Percentiles rank a stretch among this genome's conserved stretches.
These are phyloP conservation scores for Candida maesae DNA, from an alignment of 805 yeast genomes.

Conservation along the genomic window DNA sequence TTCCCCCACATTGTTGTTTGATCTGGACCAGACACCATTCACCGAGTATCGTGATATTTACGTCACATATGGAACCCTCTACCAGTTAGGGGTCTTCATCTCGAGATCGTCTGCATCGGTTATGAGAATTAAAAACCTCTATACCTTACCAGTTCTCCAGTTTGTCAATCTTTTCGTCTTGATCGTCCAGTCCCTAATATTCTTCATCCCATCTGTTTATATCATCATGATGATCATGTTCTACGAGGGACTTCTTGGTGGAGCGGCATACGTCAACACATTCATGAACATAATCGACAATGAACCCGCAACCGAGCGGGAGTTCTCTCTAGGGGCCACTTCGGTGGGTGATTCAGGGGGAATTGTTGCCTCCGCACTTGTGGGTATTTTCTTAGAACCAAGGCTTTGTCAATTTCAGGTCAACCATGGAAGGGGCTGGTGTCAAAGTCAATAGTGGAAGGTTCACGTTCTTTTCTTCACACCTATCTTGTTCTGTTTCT, in stretches of 20 bases:
- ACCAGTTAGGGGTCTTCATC: conserved; percentile 89
- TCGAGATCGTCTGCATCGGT: conserved; percentile 80
- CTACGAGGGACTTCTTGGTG: conserved; percentile 90
- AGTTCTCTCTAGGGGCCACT: conserved; percentile 79
- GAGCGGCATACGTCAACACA: conserved; percentile 86
- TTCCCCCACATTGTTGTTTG: conserved; percentile 82
- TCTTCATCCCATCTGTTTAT: conserved; percentile 57
- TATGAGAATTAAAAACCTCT: conserved; percentile 54
- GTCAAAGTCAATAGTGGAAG: conserved; percentile 36
- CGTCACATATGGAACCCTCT: conserved; percentile 85
- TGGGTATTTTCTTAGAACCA: conserved; percentile 75
- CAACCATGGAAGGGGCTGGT: conserved; percentile 74
- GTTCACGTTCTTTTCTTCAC: conserved; percentile 10
- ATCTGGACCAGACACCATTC: conserved; percentile 68
- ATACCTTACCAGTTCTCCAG: conserved; percentile 66
- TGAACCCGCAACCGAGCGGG: conserved; percentile 48
- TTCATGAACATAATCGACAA: conserved; percentile 72
- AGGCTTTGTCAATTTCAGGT: conserved; percentile 69
- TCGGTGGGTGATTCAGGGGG: conserved; percentile 86
- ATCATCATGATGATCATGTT: conserved; percentile 59
- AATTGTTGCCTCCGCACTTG: conserved; percentile 71
- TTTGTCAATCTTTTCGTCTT: conserved; percentile 55
- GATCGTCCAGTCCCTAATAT: conserved; percentile 59
- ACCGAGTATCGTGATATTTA: conserved; percentile 74
- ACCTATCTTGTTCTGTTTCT: conserved; percentile 19